phyloP scores from a whole-genome alignment of 2,329 filamentous ascomycete species.

The Scedosporium minutisporum region DNA sequence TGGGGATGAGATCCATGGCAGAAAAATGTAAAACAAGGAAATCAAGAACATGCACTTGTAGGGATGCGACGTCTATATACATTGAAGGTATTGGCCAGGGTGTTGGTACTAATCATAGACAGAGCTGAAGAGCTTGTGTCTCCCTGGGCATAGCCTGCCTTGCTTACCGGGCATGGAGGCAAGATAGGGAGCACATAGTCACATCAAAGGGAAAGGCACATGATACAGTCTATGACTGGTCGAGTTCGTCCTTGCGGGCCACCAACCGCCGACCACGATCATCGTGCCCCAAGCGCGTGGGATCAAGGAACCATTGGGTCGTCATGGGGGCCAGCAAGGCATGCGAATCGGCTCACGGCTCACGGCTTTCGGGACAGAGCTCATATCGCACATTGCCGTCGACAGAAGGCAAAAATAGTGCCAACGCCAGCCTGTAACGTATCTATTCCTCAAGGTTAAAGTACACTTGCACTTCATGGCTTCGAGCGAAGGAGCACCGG shows the following conservation, averaged over 20 bases:
- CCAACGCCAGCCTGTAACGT: not conserved
- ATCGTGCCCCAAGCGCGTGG: not conserved
- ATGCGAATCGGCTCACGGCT: not conserved
- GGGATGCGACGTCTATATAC: not conserved
- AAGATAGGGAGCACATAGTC: conserved; percentile 3
- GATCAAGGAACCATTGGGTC: not conserved
- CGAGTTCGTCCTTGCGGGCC: not conserved
- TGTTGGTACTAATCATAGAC: not conserved
- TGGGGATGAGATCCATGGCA: not conserved
- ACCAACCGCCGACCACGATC: not conserved
- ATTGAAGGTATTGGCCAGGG: not conserved
- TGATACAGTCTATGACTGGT: not conserved
- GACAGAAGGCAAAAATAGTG: not conserved
- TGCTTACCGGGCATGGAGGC: not conserved
- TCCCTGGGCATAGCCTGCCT: not conserved
- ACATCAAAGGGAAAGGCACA: conserved; percentile 1
- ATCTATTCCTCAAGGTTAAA: not conserved
- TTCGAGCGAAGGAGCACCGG: not conserved
- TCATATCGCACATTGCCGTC: not conserved
- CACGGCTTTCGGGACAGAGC: not conserved
- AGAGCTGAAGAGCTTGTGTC: conserved; percentile 5
- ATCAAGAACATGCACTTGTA: not conserved
- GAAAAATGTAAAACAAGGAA: not conserved
- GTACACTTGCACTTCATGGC: not conserved
- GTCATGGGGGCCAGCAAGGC: not conserved